Conservation (phyloP, 2,329 filamentous ascomycete genomes). For the Arachnomyces sp. region DNA sequence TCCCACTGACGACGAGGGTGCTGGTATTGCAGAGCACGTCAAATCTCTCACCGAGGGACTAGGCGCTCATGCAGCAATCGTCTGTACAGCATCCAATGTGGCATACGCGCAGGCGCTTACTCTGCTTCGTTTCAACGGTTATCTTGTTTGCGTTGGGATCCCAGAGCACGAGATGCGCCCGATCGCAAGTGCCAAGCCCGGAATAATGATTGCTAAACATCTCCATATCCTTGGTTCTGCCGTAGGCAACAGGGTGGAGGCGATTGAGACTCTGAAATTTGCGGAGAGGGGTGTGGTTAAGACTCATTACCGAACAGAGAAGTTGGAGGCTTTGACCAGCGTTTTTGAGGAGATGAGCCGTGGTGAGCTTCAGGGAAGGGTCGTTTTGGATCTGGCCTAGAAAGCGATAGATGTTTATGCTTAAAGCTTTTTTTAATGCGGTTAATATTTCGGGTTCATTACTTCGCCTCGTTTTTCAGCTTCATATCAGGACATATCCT, state of each 20-base stretch:
- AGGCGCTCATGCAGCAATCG: constrained; percentile 55
- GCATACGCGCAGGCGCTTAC: constrained; percentile 44
- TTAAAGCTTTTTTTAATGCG: no score
- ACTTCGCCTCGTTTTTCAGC: no score
- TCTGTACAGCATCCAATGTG: constrained; percentile 45
- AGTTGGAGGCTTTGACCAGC: constrained; percentile 40
- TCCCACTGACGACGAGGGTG: constrained; percentile 39
- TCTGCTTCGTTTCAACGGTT: constrained; percentile 44
- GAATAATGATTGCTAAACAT: constrained; percentile 34
- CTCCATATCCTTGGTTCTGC: constrained; percentile 43
- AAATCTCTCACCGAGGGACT: constrained; percentile 46
- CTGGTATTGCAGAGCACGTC: constrained; percentile 47
- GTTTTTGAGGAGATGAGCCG: constrained; percentile 41
- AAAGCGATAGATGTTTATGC: no score
- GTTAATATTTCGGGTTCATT: no score
- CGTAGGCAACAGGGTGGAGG: constrained; percentile 46
- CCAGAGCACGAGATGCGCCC: constrained; percentile 40
- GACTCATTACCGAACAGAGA: constrained; percentile 38
- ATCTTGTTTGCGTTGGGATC: constrained; percentile 46
- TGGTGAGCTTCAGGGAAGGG: constrained; percentile 39
- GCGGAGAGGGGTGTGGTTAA: constrained; percentile 42
- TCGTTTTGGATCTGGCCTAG: constrained; percentile 38
- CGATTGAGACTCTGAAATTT: constrained; percentile 43
- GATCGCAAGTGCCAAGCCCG: constrained; percentile 40
- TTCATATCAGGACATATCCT: no score